Conservation (phyloP, 2,329 filamentous ascomycete species). For the Sporothrix dimorphospora region DNA sequence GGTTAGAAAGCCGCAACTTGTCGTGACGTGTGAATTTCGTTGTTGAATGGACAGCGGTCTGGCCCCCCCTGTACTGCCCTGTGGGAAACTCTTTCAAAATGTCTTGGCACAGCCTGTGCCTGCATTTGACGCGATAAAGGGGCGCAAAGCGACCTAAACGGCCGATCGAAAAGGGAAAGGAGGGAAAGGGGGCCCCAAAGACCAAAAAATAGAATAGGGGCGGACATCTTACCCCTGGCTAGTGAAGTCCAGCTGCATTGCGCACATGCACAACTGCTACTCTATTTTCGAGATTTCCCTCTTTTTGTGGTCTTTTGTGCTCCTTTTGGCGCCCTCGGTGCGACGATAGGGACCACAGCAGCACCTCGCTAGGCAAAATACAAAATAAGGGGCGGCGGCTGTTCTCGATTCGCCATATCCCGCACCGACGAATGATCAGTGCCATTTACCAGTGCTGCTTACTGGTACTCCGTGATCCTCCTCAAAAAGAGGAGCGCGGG, state of each 20-base stretch:
- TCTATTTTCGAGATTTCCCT: not conserved
- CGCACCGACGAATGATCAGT: not conserved
- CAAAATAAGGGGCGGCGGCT: constrained; percentile 7
- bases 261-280: not conserved
- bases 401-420: not conserved
- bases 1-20: not conserved
- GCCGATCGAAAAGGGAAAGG: constrained; percentile 5
- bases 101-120: constrained; percentile 12
- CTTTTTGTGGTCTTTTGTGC: not conserved
- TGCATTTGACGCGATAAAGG: constrained; percentile 14
- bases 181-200: not conserved
- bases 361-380: constrained; percentile 4
- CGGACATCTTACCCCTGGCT: constrained; percentile 9
- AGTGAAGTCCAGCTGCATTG: not conserved
- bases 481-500: not conserved
- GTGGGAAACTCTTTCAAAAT: not conserved
- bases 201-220: constrained; percentile 1
- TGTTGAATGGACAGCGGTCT: not conserved
- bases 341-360: not conserved
- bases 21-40: not conserved
- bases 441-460: not conserved
- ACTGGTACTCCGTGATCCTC: not conserved
- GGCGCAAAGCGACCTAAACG: not conserved
- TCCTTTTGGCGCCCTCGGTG: not conserved
- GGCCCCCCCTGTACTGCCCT: not conserved